These are phyloP conservation scores for Rhizopogon hawkerae DNA, from an alignment of 1,284 basidiomycete genomes.

Conservation along the genomic window DNA sequence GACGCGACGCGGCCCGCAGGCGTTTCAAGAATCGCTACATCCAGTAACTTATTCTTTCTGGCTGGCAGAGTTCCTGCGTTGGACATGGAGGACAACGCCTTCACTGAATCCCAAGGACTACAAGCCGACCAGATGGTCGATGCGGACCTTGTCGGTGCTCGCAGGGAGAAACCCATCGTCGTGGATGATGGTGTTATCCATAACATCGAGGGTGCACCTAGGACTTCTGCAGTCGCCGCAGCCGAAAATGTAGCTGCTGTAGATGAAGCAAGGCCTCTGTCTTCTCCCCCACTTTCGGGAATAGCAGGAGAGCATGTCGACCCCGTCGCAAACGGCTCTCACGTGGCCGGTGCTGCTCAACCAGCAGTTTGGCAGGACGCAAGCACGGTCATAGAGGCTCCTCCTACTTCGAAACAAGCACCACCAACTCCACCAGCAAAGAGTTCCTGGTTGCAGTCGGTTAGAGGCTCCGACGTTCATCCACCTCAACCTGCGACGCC, in stretches of 20 bases:
- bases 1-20: background rate
- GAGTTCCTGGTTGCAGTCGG: conserved; percentile 2
- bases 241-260: background rate
- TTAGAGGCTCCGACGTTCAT: conserved; percentile 1
- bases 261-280: background rate
- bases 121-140: conserved; percentile 4
- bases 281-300: too few relatives aligned
- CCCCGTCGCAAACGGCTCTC: background rate
- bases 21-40: background rate
- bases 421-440: conserved; percentile 7
- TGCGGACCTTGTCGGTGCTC: conserved; percentile 5
- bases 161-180: conserved; percentile 6
- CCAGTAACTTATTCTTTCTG: background rate
- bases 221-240: background rate
- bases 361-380: conserved; percentile 4
- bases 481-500: conserved; percentile 3
- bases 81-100: conserved; percentile 9
- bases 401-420: conserved; percentile 6
- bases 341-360: background rate
- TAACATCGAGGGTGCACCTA: background rate
- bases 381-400: conserved; percentile 5
- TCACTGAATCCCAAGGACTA: background rate
- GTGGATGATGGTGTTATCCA: conserved; percentile 3
- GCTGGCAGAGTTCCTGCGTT: conserved; percentile 10
- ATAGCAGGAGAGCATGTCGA: background rate